A percentile compares a stretch with the other conserved stretches of the same genome.
These are phyloP conservation scores for Antitrichia curtipendula DNA, from an alignment of 225 moss, liverwort and hornwort genomes.

Conservation along the genomic window DNA sequence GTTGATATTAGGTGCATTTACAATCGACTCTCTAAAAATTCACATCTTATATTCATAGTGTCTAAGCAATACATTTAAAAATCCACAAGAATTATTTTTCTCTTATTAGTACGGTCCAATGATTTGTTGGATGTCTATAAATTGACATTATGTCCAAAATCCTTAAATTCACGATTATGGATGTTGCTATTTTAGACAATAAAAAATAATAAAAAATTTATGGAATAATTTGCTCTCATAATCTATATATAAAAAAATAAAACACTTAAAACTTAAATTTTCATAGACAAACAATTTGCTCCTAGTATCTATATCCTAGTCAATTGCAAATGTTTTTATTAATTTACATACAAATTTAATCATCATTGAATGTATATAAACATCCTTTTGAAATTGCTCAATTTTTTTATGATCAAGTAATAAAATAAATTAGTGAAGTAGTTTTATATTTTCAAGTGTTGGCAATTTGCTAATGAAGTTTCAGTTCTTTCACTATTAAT, in stretches of 20 bases:
- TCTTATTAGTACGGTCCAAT: too few relatives aligned
- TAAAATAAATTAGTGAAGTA: not conserved
- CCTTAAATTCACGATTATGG: too few relatives aligned
- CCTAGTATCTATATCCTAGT: not conserved
- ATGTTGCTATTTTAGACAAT: too few relatives aligned
- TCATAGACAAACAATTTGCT: not conserved
- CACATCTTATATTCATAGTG: too few relatives aligned
- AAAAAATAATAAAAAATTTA: fast-evolving
- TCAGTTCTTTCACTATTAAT: not conserved
- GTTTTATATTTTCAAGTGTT: not conserved
- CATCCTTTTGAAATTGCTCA: not conserved
- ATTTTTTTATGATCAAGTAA: not conserved
- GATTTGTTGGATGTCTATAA: too few relatives aligned
- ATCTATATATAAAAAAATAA: not conserved
- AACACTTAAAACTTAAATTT: not conserved
- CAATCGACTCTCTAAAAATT: too few relatives aligned
- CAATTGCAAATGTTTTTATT: not conserved
- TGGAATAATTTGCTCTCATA: not conserved
- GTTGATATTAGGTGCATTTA: too few relatives aligned
- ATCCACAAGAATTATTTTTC: too few relatives aligned
- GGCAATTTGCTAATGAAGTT: not conserved
- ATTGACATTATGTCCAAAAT: too few relatives aligned
- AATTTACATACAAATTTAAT: not conserved
- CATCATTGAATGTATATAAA: not conserved
- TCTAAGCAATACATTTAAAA: too few relatives aligned